phyloP scores from a whole-genome alignment of 352 stramenopile genomes.

The Globisporangium iwayamae region DNA sequence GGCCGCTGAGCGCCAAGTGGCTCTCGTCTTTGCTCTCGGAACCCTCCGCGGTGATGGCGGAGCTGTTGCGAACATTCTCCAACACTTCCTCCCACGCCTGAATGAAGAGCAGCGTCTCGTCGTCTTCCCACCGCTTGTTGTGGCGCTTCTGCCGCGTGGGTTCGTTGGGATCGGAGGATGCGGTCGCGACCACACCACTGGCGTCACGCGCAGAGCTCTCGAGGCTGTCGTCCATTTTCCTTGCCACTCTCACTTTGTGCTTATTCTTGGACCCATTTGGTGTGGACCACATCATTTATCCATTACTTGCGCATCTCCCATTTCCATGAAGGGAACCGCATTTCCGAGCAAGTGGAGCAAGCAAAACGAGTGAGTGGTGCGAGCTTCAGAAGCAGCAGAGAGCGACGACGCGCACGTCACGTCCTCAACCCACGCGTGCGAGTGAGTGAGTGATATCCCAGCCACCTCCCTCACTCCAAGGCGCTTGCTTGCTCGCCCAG shows the following conservation, averaged over 20 bases:
- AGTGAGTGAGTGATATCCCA: neutral
- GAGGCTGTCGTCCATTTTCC: neutral
- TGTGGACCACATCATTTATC: neutral
- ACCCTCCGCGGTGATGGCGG: no score
- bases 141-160: neutral
- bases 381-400: neutral
- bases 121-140: neutral
- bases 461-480: neutral
- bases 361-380: neutral
- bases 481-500: neutral
- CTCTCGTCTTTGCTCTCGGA: no score
- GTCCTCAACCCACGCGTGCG: neutral
- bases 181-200: no score
- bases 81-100: no score
- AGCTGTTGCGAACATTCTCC: no score
- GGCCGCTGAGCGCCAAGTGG: no score
- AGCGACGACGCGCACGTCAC: neutral
- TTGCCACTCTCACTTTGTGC: neutral
- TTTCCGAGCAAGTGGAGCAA: neutral
- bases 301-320: neutral
- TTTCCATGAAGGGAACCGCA: neutral
- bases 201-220: neutral
- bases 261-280: neutral
- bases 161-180: neutral
- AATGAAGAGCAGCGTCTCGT: neutral